phyloP scores from a whole-genome alignment of 345 rosid species.

The Laguncularia racemosa region DNA sequence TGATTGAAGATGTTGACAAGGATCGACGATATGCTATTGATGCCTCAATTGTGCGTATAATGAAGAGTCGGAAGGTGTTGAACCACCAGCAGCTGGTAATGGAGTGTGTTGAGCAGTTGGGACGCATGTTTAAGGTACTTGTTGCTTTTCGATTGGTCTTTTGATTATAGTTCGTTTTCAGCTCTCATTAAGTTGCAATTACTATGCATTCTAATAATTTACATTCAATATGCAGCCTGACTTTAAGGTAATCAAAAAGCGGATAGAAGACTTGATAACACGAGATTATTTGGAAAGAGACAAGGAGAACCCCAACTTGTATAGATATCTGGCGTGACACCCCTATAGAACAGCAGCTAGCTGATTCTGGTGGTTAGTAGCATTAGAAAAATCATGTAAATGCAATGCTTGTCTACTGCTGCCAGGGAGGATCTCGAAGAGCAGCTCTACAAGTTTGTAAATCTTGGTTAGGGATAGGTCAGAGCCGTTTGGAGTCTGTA shows the following conservation, averaged over 20 bases:
- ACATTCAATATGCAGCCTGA: constrained; percentile 60
- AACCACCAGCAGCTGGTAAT: constrained; percentile 77
- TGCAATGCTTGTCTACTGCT: no score
- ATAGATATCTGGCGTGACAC: constrained; percentile 61
- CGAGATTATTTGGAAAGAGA: constrained; percentile 92
- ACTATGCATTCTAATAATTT: neutral
- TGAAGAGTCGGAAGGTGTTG: constrained; percentile 87
- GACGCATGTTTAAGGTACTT: constrained; percentile 91
- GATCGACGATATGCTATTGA: constrained; percentile 89
- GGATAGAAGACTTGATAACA: constrained; percentile 86
- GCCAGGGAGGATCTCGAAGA: no score
- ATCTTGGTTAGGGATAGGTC: no score
- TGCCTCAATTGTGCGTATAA: constrained; percentile 96
- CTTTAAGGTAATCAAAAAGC: constrained; percentile 86
- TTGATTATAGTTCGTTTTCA: neutral
- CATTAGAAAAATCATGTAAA: no score
- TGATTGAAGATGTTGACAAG: constrained; percentile 89
- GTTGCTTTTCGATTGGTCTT: neutral
- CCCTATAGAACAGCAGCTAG: neutral
- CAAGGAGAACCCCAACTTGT: constrained; percentile 61
- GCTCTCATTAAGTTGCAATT: neutral
- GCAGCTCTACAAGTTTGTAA: no score
- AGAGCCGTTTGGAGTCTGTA: no score
- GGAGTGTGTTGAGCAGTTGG: constrained; percentile 90
- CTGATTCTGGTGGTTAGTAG: no score